phyloP scores from a whole-genome alignment of 208 protist genomes.

The Naegleria gruberi region DNA sequence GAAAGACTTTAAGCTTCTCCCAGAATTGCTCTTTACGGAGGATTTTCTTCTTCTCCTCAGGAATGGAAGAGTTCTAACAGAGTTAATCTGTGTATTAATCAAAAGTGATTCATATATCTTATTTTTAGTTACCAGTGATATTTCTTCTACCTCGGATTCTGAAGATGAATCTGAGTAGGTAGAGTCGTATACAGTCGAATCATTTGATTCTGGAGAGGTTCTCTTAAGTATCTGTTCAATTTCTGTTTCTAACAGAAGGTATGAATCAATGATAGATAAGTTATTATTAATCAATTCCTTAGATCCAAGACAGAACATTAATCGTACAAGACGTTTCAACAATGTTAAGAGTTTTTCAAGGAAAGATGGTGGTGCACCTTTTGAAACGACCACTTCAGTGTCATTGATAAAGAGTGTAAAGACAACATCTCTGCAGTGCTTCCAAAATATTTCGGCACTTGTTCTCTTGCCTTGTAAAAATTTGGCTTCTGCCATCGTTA shows the following conservation, averaged over 20 bases:
- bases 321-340: background rate
- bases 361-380: background rate
- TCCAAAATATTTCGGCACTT: background rate
- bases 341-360: background rate
- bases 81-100: background rate
- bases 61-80: constrained; percentile 6
- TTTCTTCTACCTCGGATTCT: background rate
- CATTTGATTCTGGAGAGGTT: background rate
- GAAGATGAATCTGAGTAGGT: background rate
- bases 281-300: constrained; percentile 10
- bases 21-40: background rate
- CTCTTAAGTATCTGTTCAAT: background rate
- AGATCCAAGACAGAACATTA: constrained; percentile 1
- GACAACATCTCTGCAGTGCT: background rate
- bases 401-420: constrained; percentile 13
- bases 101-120: constrained; percentile 2
- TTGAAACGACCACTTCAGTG: background rate
- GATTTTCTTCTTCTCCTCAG: background rate
- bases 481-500: background rate
- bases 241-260: background rate
- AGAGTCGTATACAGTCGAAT: background rate
- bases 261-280: background rate
- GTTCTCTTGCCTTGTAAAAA: background rate
- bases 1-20: background rate
- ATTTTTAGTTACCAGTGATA: background rate